Evolutionary conservation across 2,329 filamentous ascomycete genomes (phyloP).

Genomic region (Myrmaecium sp.): DNA sequence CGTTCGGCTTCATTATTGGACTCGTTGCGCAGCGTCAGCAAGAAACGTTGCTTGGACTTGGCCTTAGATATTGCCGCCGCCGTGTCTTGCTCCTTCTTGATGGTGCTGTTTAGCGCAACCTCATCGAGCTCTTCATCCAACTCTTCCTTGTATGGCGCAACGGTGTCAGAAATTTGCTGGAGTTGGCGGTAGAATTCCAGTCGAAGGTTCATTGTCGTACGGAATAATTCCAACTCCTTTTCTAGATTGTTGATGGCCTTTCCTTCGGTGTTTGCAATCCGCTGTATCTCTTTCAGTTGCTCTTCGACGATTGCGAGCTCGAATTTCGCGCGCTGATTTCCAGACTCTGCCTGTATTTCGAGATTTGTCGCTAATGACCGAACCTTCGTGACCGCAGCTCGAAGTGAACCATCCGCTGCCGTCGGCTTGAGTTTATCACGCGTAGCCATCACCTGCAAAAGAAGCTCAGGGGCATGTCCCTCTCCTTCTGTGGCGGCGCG

Average conservation of each 20-base stretch:
- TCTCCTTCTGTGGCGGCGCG: conserved; percentile 42
- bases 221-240: conserved; percentile 61
- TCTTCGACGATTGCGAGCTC: conserved; percentile 50
- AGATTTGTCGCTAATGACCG: conserved; percentile 45
- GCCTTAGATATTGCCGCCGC: conserved; percentile 42
- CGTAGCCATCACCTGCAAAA: conserved; percentile 34
- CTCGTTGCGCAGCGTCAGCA: conserved; percentile 45
- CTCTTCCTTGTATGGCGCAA: conserved; percentile 54
- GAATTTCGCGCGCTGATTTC: conserved; percentile 36
- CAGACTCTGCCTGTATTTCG: conserved; percentile 38
- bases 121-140: conserved; percentile 40
- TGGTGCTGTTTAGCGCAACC: conserved; percentile 24
- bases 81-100: conserved; percentile 33
- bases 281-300: conserved; percentile 43
- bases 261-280: conserved; percentile 33
- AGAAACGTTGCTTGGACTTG: conserved; percentile 61
- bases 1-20: conserved; percentile 38
- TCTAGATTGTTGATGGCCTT: conserved; percentile 38
- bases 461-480: conserved; percentile 55
- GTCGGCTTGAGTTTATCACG: conserved; percentile 33
- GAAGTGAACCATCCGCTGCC: conserved; percentile 44
- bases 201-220: conserved; percentile 63
- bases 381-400: conserved; percentile 52
- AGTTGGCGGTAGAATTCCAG: conserved; percentile 83
- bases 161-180: conserved; percentile 78